Evolutionary conservation across 2,329 filamentous ascomycete genomes (phyloP).

Genomic region (Hypoxylon sp.): DNA sequence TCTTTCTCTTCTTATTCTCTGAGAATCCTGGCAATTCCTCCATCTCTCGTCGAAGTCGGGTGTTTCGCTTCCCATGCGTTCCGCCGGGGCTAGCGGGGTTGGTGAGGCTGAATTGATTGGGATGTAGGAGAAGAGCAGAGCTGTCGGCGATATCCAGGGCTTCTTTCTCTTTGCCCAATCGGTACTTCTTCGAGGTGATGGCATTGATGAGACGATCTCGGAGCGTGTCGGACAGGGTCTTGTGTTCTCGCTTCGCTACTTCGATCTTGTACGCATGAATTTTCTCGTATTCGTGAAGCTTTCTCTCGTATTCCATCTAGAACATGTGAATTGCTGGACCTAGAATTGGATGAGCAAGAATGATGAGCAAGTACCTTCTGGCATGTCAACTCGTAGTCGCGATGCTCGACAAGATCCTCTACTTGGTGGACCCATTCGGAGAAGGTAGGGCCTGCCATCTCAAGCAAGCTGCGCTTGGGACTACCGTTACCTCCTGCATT

Average conservation of each 20-base stretch:
- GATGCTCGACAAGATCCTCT: slow-evolving; percentile 87
- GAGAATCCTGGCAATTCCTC: slow-evolving; percentile 69
- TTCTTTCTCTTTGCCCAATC: slow-evolving; percentile 75
- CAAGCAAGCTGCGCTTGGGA: slow-evolving; percentile 68
- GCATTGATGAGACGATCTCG: slow-evolving; percentile 76
- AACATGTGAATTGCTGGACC: slow-evolving; percentile 39
- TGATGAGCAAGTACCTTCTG: slow-evolving; percentile 72
- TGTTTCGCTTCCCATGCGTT: slow-evolving; percentile 72
- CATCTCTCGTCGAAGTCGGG: slow-evolving; percentile 69
- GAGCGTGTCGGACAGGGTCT: slow-evolving; percentile 69
- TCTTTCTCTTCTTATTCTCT: slow-evolving; percentile 72
- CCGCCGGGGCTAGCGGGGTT: slow-evolving; percentile 75
- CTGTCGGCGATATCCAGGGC: slow-evolving; percentile 75
- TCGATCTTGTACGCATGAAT: slow-evolving; percentile 72
- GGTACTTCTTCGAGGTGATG: slow-evolving; percentile 73
- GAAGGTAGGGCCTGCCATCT: slow-evolving; percentile 87
- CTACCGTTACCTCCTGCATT: slow-evolving; percentile 51
- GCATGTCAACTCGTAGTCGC: slow-evolving; percentile 84
- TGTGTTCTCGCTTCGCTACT: slow-evolving; percentile 72
- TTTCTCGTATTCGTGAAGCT: slow-evolving; percentile 69
- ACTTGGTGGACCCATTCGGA: slow-evolving; percentile 86
- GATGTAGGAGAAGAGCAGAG: slow-evolving; percentile 73
- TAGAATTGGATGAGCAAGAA: not conserved
- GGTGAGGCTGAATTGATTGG: slow-evolving; percentile 75
- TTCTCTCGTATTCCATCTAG: slow-evolving; percentile 73